Evolutionary conservation across 495 filamentous ascomycete species (phyloP).

Genomic region (Xylaria venustula): DNA sequence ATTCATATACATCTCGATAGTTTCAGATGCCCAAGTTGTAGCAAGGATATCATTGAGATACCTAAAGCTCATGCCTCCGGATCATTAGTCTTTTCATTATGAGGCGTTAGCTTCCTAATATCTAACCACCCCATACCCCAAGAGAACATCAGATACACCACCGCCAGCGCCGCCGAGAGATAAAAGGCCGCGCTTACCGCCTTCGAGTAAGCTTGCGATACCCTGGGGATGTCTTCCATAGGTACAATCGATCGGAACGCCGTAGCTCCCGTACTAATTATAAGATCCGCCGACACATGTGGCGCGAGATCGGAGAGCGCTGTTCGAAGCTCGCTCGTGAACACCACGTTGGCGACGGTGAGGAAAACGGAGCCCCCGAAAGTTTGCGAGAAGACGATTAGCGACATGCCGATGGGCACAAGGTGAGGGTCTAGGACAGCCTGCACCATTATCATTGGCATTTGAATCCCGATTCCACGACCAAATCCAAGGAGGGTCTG

Average conservation of each 20-base stretch:
- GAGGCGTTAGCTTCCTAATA: constrained; percentile 38
- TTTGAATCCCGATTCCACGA: constrained; percentile 48
- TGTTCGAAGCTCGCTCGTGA: constrained; percentile 34
- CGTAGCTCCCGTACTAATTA: not conserved
- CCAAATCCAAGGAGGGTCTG: constrained; percentile 58
- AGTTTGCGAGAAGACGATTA: constrained; percentile 52
- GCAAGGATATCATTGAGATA: too few relatives aligned
- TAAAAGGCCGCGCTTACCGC: constrained; percentile 37
- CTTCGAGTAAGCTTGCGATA: constrained; percentile 43
- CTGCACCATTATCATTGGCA: constrained; percentile 55
- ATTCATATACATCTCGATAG: too few relatives aligned
- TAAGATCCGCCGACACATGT: not conserved
- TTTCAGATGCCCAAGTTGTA: too few relatives aligned
- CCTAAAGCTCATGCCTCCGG: too few relatives aligned
- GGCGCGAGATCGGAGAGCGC: not conserved
- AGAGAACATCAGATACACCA: constrained; percentile 18
- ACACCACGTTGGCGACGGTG: constrained; percentile 46
- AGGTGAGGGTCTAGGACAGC: constrained; percentile 38
- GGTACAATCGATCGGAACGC: not conserved
- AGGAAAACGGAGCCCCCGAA: constrained; percentile 50
- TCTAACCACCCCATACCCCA: constrained; percentile 51
- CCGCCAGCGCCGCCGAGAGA: constrained; percentile 26
- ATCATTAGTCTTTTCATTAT: not conserved
- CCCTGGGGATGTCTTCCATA: constrained; percentile 17
- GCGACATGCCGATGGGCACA: constrained; percentile 51